Evolutionary conservation across 2,329 filamentous ascomycete species (phyloP).

Genomic region (Aspergillus neotritici): DNA sequence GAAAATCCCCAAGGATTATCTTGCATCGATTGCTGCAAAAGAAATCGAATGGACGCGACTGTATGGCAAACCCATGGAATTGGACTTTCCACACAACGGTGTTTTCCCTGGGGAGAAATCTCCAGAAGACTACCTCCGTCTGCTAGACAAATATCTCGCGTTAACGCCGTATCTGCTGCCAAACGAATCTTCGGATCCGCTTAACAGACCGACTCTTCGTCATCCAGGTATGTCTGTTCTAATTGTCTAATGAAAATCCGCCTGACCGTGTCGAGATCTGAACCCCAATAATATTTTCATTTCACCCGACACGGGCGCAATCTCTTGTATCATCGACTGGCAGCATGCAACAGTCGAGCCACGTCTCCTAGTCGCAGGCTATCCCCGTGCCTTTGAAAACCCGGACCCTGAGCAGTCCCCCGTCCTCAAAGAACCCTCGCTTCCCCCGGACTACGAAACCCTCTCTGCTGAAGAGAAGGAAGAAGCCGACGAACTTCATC

Average conservation of each 20-base stretch:
- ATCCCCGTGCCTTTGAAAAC: conserved; percentile 17
- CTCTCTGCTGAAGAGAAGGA: conserved; percentile 12
- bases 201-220: conserved; percentile 18
- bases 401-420: conserved; percentile 14
- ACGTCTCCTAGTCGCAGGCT: conserved; percentile 12
- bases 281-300: conserved; percentile 20
- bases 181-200: conserved; percentile 2
- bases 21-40: conserved; percentile 13
- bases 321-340: conserved; percentile 22
- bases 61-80: conserved; percentile 17
- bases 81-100: conserved; percentile 19
- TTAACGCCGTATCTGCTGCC: conserved; percentile 19
- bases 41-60: conserved; percentile 15
- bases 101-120: conserved; percentile 14
- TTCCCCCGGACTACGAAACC: conserved; percentile 15
- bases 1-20: conserved; percentile 13
- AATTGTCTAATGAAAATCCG: background rate
- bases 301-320: conserved; percentile 12
- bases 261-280: conserved; percentile 14
- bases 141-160: conserved; percentile 18
- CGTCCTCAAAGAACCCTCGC: conserved; percentile 8
- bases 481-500: conserved; percentile 15
- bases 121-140: conserved; percentile 12
- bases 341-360: conserved; percentile 18
- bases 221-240: conserved; percentile 13